A percentile compares a stretch with the other conserved stretches of the same genome.
Evolutionary conservation across 2,329 filamentous ascomycete genomes (phyloP).

Genomic region (Albophoma yamanashiensis): DNA sequence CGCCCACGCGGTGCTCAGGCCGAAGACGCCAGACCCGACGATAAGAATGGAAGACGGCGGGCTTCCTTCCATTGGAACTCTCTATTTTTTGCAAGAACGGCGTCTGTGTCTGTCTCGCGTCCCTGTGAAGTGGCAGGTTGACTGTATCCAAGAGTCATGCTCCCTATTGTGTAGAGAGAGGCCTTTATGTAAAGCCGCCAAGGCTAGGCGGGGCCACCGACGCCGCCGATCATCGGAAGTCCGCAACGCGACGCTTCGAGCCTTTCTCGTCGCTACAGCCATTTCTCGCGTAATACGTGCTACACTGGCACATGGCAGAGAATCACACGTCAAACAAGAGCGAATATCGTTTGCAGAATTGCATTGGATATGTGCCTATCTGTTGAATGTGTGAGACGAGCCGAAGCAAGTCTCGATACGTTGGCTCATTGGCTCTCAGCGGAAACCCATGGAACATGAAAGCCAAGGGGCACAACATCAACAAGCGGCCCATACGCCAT

Average conservation of each 20-base stretch:
- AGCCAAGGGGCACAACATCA: neutral
- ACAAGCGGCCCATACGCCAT: neutral
- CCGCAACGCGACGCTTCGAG: neutral
- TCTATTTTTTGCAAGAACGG: neutral
- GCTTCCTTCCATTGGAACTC: constrained; percentile 13
- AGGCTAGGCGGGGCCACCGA: neutral
- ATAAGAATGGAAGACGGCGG: constrained; percentile 49
- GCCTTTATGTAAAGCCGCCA: neutral
- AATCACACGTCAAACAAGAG: neutral
- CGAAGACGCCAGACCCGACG: constrained; percentile 57
- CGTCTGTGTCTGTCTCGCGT: neutral
- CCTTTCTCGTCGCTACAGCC: neutral
- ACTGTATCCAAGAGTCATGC: neutral
- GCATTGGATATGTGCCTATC: neutral
- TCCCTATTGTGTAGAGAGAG: neutral
- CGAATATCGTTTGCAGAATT: neutral
- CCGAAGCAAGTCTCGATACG: neutral
- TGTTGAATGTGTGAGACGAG: neutral
- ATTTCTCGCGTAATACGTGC: neutral
- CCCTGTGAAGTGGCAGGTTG: neutral
- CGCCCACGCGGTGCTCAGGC: constrained; percentile 52
- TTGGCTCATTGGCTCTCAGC: neutral
- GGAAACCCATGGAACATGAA: neutral
- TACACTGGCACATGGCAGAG: neutral
- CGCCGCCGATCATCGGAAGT: neutral